Percentiles rank a stretch among this genome's conserved stretches.
phyloP scores from a whole-genome alignment of 352 stramenopile species.

The Phytophthora tentaculata region DNA sequence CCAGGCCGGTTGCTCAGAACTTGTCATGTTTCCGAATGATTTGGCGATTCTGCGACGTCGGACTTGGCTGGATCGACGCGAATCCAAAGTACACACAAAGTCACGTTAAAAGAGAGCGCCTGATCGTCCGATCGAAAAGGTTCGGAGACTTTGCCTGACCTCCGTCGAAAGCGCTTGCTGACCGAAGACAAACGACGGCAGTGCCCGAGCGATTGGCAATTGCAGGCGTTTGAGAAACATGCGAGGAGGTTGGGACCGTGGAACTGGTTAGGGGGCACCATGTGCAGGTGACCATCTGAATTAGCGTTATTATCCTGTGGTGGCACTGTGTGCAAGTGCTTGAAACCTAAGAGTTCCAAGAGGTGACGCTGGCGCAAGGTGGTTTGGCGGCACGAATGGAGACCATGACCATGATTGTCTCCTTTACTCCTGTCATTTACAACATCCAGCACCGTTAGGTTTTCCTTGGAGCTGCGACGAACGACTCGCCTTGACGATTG shows the following conservation, averaged over 20 bases:
- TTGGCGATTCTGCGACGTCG: conserved; percentile 17
- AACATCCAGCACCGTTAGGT: conserved; percentile 2
- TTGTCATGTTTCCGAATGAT: conserved; percentile 32
- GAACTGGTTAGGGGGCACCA: neutral
- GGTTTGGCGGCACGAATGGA: neutral
- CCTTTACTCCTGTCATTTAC: conserved; percentile 18
- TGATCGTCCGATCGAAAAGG: conserved; percentile 34
- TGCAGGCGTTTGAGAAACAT: conserved; percentile 22
- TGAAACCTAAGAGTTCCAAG: neutral
- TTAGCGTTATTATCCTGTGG: neutral
- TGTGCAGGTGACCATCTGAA: conserved; percentile 14
- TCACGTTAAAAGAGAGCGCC: conserved; percentile 16
- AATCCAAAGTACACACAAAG: conserved; percentile 28
- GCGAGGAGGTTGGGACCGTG: neutral
- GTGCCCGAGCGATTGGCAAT: conserved; percentile 24
- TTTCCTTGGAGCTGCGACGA: conserved; percentile 7
- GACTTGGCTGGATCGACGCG: conserved; percentile 14
- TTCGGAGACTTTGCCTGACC: conserved; percentile 31
- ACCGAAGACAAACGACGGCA: conserved; percentile 14
- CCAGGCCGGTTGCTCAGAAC: conserved; percentile 58
- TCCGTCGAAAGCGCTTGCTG: conserved; percentile 21
- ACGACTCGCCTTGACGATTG: conserved; percentile 10
- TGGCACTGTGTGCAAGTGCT: neutral
- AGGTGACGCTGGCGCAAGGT: neutral
- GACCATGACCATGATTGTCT: conserved; percentile 4